These are phyloP conservation scores for Sclerotinia minor DNA, from an alignment of 2,329 filamentous ascomycete species.

Conservation along the genomic window DNA sequence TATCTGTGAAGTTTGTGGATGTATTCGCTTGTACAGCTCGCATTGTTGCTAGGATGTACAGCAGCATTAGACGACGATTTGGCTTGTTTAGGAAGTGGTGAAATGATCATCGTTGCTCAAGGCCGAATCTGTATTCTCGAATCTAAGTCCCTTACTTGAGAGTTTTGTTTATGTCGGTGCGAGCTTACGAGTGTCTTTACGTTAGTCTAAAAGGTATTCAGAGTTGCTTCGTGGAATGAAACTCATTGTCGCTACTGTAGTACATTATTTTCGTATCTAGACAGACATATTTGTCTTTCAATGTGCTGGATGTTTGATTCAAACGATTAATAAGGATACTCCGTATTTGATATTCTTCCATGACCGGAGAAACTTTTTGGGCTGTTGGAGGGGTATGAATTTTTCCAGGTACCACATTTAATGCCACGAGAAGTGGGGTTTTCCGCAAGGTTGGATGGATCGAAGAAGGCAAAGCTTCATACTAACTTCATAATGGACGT, in stretches of 20 bases:
- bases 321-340: background rate
- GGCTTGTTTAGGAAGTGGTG: background rate
- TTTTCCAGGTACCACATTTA: background rate
- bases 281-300: background rate
- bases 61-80: conserved; percentile 6
- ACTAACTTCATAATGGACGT: background rate
- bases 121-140: background rate
- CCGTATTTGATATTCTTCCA: background rate
- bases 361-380: background rate
- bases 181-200: background rate
- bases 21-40: background rate
- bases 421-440: conserved; percentile 2
- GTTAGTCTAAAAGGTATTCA: background rate
- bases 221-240: background rate
- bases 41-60: background rate
- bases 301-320: background rate
- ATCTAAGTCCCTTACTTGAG: background rate
- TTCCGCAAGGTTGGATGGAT: background rate
- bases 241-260: background rate
- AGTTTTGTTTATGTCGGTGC: background rate
- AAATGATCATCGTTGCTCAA: conserved; percentile 1
- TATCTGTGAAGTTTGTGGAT: background rate
- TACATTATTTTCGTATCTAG: background rate
- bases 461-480: conserved; percentile 3
- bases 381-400: background rate